A percentile compares a stretch with the other conserved stretches of the same genome.
Conservation (phyloP, 768 basidiomycete species). For the Ramaria sp. region DNA sequence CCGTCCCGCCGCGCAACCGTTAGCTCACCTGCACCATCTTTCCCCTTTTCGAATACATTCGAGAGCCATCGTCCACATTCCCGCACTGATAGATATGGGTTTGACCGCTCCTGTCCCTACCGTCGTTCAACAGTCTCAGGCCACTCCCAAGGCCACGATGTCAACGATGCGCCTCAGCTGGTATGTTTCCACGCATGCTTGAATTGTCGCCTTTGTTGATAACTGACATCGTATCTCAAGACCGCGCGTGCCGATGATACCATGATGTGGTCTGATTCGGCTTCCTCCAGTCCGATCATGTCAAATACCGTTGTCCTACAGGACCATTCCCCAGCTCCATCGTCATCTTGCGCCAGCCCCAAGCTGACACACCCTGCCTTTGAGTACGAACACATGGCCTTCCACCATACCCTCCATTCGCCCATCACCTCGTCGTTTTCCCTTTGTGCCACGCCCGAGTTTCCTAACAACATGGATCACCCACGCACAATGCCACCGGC, state of each 20-base stretch:
- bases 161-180: neutral
- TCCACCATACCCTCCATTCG: neutral
- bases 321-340: neutral
- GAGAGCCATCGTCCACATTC: neutral
- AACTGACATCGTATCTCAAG: neutral
- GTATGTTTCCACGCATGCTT: neutral
- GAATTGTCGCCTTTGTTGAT: neutral
- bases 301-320: neutral
- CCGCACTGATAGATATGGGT: neutral
- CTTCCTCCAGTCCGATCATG: conserved; percentile 1
- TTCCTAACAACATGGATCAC: neutral
- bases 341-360: neutral
- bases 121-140: conserved; percentile 1
- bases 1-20: neutral
- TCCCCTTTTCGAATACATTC: neutral
- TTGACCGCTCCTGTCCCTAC: neutral
- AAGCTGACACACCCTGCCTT: neutral
- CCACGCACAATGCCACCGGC: neutral
- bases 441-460: neutral
- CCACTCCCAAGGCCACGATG: neutral
- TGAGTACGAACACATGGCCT: neutral
- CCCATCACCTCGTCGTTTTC: neutral
- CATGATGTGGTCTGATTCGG: neutral
- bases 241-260: neutral
- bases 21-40: neutral